These are phyloP conservation scores for Erythrophleum ivorense DNA, from an alignment of 331 rosid species.

Conservation along the genomic window DNA sequence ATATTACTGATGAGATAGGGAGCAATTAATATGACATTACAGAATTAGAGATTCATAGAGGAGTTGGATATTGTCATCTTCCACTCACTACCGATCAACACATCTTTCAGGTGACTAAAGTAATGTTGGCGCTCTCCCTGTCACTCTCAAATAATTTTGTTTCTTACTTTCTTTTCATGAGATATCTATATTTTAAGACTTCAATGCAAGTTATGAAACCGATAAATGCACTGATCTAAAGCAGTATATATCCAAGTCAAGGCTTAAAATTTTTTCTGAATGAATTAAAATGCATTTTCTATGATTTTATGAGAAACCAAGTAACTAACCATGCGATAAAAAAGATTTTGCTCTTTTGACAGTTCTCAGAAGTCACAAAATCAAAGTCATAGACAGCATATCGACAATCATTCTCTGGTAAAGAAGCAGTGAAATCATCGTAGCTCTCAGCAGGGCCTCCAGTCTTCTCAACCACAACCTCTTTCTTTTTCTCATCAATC, in stretches of 20 bases:
- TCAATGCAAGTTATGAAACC: constrained; percentile 25
- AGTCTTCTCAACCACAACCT: constrained; percentile 81
- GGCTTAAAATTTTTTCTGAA: neutral
- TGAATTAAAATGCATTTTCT: constrained; percentile 21
- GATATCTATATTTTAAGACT: constrained; percentile 21
- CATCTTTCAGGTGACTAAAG: constrained; percentile 12
- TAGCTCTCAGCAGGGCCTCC: constrained; percentile 83
- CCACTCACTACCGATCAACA: constrained; percentile 4
- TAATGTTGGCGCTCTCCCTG: constrained; percentile 3
- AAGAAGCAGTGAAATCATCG: constrained; percentile 74
- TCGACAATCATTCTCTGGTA: constrained; percentile 86
- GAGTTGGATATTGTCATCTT: constrained; percentile 3
- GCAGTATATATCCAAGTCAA: constrained; percentile 23
- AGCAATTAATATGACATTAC: neutral
- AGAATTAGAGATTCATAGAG: neutral
- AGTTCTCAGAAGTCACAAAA: constrained; percentile 77
- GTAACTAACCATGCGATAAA: constrained; percentile 81
- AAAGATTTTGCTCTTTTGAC: constrained; percentile 84
- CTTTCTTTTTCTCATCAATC: constrained; percentile 82
- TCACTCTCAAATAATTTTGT: neutral
- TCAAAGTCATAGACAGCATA: constrained; percentile 78
- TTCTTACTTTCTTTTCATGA: neutral
- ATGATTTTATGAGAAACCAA: constrained; percentile 24
- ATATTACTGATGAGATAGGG: constrained; percentile 7
- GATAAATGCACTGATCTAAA: constrained; percentile 14